Conservation (phyloP, 352 stramenopile species). For the Pythium guiyangense region DNA sequence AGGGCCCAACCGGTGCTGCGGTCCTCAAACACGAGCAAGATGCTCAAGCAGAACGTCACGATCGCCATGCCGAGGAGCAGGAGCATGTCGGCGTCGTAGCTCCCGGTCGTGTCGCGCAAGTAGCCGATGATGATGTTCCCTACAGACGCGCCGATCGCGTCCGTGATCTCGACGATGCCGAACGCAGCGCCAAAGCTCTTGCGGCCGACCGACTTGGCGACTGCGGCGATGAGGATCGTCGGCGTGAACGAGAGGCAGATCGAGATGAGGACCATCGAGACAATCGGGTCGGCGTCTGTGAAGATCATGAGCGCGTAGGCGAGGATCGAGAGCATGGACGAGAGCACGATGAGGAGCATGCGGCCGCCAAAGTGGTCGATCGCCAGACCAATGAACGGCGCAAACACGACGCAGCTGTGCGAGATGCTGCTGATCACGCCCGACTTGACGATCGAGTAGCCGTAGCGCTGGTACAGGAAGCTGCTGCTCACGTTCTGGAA, state of each 20-base stretch:
- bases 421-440: constrained; percentile 77
- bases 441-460: constrained; percentile 83
- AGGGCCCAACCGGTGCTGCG: constrained; percentile 47
- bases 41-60: constrained; percentile 57
- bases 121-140: constrained; percentile 86
- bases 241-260: constrained; percentile 83
- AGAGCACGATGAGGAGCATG: constrained; percentile 72
- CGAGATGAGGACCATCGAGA: constrained; percentile 86
- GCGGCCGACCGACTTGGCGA: constrained; percentile 71
- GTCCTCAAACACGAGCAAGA: constrained; percentile 67
- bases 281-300: constrained; percentile 62
- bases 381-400: constrained; percentile 82
- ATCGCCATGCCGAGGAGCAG: constrained; percentile 73
- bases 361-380: constrained; percentile 88
- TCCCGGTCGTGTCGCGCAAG: constrained; percentile 72
- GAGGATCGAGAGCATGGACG: constrained; percentile 66
- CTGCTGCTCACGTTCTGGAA: constrained; percentile 90
- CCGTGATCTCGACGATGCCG: constrained; percentile 84
- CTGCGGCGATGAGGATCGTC: constrained; percentile 85
- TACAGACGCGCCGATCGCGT: constrained; percentile 73
- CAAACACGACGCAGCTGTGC: constrained; percentile 80
- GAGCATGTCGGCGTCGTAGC: constrained; percentile 81
- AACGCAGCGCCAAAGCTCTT: constrained; percentile 82
- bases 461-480: constrained; percentile 83
- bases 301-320: constrained; percentile 86